Conservation (phyloP, 2,329 filamentous ascomycete genomes). For the Xylariaceae sp. region DNA sequence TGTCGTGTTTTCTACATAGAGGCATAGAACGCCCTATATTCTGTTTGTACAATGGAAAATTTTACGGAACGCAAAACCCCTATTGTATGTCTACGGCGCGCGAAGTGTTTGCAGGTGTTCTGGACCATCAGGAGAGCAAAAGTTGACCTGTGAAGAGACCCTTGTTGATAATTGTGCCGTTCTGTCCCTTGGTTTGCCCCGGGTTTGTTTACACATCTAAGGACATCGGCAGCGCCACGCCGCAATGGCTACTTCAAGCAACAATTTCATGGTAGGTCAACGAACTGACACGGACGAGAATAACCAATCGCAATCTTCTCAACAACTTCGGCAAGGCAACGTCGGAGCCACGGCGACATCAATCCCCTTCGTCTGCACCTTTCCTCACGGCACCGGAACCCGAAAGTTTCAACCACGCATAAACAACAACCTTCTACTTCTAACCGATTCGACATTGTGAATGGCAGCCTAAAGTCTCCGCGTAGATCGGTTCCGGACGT, state of each 20-base stretch:
- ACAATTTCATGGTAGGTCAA: background rate
- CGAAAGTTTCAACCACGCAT: background rate
- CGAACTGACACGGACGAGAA: background rate
- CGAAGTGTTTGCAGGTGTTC: background rate
- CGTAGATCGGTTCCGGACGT: conserved; percentile 12
- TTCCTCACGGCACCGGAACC: background rate
- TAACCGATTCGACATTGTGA: background rate
- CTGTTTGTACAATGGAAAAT: background rate
- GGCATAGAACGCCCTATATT: background rate
- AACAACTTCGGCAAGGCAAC: background rate
- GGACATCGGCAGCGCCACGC: background rate
- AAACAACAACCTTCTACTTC: background rate
- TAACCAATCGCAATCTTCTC: background rate
- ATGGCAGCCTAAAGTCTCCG: background rate
- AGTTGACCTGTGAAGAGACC: background rate
- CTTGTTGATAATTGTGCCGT: background rate
- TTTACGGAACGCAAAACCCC: background rate
- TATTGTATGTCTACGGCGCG: background rate
- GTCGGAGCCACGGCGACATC: background rate
- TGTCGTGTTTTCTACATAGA: background rate
- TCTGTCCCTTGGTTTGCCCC: background rate
- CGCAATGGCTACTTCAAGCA: background rate
- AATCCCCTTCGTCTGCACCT: background rate
- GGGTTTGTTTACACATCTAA: background rate
- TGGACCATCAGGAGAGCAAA: background rate